These are phyloP conservation scores for Trichoderma sp. DNA, from an alignment of 2,329 filamentous ascomycete genomes.

Conservation along the genomic window DNA sequence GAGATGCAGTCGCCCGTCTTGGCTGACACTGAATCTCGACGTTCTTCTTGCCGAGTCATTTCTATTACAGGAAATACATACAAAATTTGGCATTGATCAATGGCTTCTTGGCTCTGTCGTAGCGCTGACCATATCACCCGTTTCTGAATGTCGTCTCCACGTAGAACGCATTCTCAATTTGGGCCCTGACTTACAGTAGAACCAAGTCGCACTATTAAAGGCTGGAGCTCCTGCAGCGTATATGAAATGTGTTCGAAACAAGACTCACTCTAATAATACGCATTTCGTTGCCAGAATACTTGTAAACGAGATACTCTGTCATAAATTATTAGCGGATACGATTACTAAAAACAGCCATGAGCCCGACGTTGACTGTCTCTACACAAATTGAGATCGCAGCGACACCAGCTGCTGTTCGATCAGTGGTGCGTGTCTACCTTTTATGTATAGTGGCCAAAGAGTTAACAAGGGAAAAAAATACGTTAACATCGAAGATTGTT, in stretches of 20 bases:
- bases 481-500: background rate
- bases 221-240: background rate
- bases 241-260: background rate
- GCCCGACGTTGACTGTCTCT: background rate
- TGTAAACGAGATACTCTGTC: background rate
- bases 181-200: background rate
- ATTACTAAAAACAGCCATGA: background rate
- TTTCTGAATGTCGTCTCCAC: background rate
- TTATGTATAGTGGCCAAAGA: background rate
- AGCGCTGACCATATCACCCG: background rate
- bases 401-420: background rate
- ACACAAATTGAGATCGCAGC: background rate
- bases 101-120: background rate
- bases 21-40: background rate
- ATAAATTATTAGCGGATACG: background rate
- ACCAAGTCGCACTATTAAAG: background rate
- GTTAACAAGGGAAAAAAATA: background rate
- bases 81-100: background rate
- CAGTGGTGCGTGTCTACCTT: background rate
- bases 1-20: background rate
- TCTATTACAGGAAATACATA: background rate
- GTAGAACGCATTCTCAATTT: background rate
- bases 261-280: background rate
- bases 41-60: background rate
- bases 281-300: background rate